A percentile compares a stretch with the other conserved stretches of the same genome.
Evolutionary conservation across 1,284 basidiomycete genomes (phyloP).

Genomic region (Cystobasidium pallidum): DNA sequence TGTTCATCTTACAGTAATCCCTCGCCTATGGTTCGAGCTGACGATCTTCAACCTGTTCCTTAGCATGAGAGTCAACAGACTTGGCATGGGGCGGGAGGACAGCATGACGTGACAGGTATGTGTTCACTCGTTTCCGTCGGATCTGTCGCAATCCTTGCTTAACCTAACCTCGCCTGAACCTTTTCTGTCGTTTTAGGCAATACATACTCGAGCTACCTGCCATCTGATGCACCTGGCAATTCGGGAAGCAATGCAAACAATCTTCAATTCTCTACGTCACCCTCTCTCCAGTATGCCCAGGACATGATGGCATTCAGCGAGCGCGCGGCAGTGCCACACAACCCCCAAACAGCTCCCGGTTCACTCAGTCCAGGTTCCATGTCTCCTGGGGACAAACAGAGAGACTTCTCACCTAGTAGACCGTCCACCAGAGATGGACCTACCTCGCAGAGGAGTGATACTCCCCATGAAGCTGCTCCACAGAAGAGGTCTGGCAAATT

Average conservation of each 20-base stretch:
- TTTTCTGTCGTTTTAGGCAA: neutral
- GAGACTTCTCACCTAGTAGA: constrained; percentile 11
- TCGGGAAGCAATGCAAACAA: neutral
- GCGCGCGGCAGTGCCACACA: constrained; percentile 15
- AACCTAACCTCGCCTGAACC: no score
- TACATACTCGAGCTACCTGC: constrained; percentile 1
- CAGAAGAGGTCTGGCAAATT: constrained; percentile 36
- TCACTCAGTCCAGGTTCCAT: constrained; percentile 3
- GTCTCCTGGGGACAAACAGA: neutral
- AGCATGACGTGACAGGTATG: neutral
- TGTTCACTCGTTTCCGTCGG: no score
- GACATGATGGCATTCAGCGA: constrained; percentile 9
- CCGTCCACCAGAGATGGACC: constrained; percentile 6
- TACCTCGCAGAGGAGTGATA: constrained; percentile 18
- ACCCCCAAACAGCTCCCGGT: neutral
- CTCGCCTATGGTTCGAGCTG: neutral
- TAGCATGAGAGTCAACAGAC: neutral
- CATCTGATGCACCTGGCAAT: neutral
- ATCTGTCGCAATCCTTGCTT: no score
- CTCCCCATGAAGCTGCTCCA: constrained; percentile 13
- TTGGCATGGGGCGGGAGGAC: neutral
- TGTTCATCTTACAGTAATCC: neutral
- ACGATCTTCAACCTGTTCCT: neutral
- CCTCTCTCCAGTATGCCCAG: neutral
- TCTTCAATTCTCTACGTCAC: neutral